These are phyloP conservation scores for Metschnikowia anglica DNA, from an alignment of 805 yeast species.

Conservation along the genomic window DNA sequence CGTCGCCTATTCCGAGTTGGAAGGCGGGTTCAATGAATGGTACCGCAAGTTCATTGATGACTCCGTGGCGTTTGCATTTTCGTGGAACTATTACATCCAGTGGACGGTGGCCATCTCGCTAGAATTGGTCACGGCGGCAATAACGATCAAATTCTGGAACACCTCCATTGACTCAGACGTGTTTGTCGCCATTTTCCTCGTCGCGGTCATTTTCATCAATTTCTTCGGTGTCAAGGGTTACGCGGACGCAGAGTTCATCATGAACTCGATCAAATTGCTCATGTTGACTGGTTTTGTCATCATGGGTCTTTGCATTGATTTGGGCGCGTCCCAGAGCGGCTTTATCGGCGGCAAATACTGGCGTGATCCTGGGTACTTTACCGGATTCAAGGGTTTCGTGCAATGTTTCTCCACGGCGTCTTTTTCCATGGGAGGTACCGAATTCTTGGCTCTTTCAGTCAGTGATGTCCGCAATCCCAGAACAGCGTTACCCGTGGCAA, in stretches of 20 bases:
- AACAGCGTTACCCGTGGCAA: slow-evolving; percentile 41
- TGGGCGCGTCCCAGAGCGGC: slow-evolving; percentile 31
- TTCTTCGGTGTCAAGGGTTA: slow-evolving; percentile 48
- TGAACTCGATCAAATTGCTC: slow-evolving; percentile 37
- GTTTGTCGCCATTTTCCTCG: slow-evolving; percentile 53
- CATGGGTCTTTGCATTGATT: slow-evolving; percentile 40
- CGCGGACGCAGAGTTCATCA: slow-evolving; percentile 44
- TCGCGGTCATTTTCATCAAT: slow-evolving; percentile 45
- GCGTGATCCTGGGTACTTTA: slow-evolving; percentile 39
- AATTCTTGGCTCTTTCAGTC: slow-evolving; percentile 39
- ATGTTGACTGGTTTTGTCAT: slow-evolving; percentile 43
- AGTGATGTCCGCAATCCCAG: slow-evolving; percentile 42
- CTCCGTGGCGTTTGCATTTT: slow-evolving; percentile 37
- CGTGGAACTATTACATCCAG: slow-evolving; percentile 39
- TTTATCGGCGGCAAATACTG: slow-evolving; percentile 44
- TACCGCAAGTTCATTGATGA: slow-evolving; percentile 35
- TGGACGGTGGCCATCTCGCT: slow-evolving; percentile 25
- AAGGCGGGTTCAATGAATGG: slow-evolving; percentile 35
- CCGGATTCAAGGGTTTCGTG: slow-evolving; percentile 41
- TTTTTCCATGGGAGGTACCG: slow-evolving; percentile 42
- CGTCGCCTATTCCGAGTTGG: slow-evolving; percentile 53
- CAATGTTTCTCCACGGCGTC: slow-evolving; percentile 42
- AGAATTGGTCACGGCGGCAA: slow-evolving; percentile 26
- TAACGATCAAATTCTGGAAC: slow-evolving; percentile 62
- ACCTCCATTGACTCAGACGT: slow-evolving; percentile 50